Base-by-base conservation (phyloP, 2,329 filamentous ascomycete species). In the Trichoderma sp. region DNA sequence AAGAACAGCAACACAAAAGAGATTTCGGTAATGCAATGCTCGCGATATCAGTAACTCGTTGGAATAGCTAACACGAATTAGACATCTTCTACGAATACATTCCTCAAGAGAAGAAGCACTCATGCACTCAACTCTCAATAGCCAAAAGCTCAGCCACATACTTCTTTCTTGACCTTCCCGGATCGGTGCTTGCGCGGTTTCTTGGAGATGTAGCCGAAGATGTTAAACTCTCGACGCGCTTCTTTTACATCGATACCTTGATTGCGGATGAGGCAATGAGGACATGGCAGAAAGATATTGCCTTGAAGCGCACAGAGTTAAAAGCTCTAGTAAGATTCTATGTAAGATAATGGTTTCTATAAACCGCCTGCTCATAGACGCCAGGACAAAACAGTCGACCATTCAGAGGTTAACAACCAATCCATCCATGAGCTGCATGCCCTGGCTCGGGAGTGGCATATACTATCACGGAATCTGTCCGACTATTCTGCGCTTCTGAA, bases 221-320 rank as follows among this genome's bases (percentile, higher is more conserved):
- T n/a, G 23, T 23, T n/a, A 3, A n/a, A 15, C 34, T 63, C 20
- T 2, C 59, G 13, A 30, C 34, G 15, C 34, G 59, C 23, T 43
- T 28, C 34, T 63, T 63, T 63, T 43, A 63, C 15, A n/a, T 63
- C 15, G 59, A 63, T 28, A 47, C 59, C 3, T 43, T 63, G 23
- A 63, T 63, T 47, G 59, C 59, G 15, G 59, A 63, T 26, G 59
- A 63, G 15, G 36, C 59, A 8, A 63, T 63, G 59, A 30, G 59
- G 34, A 63, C 59, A n/a, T 63, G 59, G 59, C 59, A 63, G 20
- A 63, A 28, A n/a, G 59, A 63, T 6, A 63, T 63, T 43, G 59
- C 59, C 9, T 23, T 43, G 13, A 63, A 63, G 59, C 59, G 59
- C 20, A 63, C 59, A 15, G 59, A 39, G 13, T 9, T 63, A 8